phyloP scores from a whole-genome alignment of 148 eudicot genomes.

The Dysphania ambrosioides region DNA sequence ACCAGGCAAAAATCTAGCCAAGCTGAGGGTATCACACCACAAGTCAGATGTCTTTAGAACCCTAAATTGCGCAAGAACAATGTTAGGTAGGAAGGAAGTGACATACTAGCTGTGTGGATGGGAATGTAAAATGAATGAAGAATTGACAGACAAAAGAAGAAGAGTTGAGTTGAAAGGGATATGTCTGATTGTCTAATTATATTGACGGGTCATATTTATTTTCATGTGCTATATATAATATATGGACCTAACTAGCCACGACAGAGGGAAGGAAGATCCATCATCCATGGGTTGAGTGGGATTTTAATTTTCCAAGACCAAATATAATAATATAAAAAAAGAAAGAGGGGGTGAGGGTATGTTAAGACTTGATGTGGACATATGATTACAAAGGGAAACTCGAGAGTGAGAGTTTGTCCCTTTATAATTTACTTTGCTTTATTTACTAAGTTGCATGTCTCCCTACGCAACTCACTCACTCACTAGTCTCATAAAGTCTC shows the following conservation, averaged over 20 bases:
- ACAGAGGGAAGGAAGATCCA: not conserved
- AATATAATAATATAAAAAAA: no score
- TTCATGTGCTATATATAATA: no score
- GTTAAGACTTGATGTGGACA: not conserved
- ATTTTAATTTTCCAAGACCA: slow-evolving; percentile 10
- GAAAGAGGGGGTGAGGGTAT: not conserved
- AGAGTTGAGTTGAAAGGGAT: not conserved
- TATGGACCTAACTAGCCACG: not conserved
- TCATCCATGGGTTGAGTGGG: not conserved
- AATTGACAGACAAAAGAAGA: not conserved
- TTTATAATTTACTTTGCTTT: not conserved
- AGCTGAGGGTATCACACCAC: no score
- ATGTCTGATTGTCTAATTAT: not conserved
- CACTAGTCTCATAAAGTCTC: no score
- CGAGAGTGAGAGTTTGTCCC: slow-evolving; percentile 4
- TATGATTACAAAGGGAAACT: slow-evolving; percentile 12
- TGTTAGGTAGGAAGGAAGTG: not conserved
- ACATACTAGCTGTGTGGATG: not conserved
- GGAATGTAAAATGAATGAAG: not conserved
- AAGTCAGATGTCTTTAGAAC: no score
- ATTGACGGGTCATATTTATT: slow-evolving; percentile 10
- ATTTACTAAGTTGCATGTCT: not conserved
- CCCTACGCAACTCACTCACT: not conserved
- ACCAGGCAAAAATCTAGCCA: no score
- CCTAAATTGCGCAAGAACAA: not conserved